Evolutionary conservation across 2,329 filamentous ascomycete species (phyloP).

Genomic region (Nemania sp.): DNA sequence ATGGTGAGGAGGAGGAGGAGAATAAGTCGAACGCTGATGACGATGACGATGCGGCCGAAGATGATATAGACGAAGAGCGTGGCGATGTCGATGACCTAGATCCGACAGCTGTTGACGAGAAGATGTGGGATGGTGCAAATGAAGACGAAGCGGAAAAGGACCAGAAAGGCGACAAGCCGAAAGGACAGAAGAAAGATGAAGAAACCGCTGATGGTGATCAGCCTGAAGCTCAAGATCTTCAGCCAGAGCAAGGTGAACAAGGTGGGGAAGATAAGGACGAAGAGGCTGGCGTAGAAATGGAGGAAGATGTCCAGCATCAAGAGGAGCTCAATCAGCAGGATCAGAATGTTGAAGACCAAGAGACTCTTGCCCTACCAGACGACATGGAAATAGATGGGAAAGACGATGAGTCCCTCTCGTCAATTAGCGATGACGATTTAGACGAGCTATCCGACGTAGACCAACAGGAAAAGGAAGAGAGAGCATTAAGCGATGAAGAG

Average conservation of each 20-base stretch:
- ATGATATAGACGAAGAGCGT: constrained; percentile 87
- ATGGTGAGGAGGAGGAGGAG: constrained; percentile 72
- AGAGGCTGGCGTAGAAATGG: constrained; percentile 70
- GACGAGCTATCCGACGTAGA: constrained; percentile 67
- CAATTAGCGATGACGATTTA: constrained; percentile 67
- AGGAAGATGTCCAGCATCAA: constrained; percentile 66
- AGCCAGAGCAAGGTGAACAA: constrained; percentile 56
- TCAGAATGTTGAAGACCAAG: constrained; percentile 83
- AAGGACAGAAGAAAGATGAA: constrained; percentile 75
- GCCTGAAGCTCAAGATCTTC: constrained; percentile 70
- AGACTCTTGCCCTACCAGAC: constrained; percentile 85
- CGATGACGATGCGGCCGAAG: constrained; percentile 72
- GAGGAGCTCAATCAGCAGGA: constrained; percentile 72
- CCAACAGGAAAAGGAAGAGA: constrained; percentile 59
- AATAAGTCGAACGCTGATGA: constrained; percentile 71
- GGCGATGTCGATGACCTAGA: constrained; percentile 93
- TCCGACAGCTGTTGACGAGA: constrained; percentile 92
- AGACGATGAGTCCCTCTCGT: constrained; percentile 65
- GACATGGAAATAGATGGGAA: constrained; percentile 86
- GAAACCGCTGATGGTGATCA: constrained; percentile 64
- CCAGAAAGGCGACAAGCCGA: constrained; percentile 78
- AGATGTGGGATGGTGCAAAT: constrained; percentile 95
- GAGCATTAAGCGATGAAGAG: constrained; percentile 54
- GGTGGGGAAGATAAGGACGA: constrained; percentile 67
- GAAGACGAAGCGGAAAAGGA: constrained; percentile 86